Evolutionary conservation across 2,329 filamentous ascomycete species (phyloP), one percentile per base, ranked within the genome.

Genomic region (Alternaria solani): DNA sequence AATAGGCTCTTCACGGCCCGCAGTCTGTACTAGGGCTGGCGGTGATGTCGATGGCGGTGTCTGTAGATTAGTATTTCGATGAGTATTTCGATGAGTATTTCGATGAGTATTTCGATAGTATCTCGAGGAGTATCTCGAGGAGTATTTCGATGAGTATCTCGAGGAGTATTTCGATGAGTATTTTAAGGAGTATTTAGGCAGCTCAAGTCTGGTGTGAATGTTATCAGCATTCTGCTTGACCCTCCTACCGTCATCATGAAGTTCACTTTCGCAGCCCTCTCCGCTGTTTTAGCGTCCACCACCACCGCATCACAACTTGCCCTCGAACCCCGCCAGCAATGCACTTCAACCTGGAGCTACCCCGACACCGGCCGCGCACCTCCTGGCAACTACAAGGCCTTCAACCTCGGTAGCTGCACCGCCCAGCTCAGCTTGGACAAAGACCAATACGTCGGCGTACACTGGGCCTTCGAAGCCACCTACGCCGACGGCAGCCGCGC

Each of bases 401-500:
- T 62, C 49, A 46, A 62, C 12, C 43, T 62, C 14, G 36, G 18
- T 16, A 28, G 55, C 39, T 62, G 55, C 38, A 49, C 55, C 9
- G 48, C 49, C 1, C 59, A 62, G 55, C 49, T 62, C 26, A 55
- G n/a, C 26, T 59, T 62, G 26, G 25, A 43, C 41, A 62, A 62
- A 51, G 55, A 62, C 36, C 59, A 36, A 38, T 62, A 62, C 49
- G 42, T 62, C 3, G 36, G 42, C 28, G 55, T 62, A n/a, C 44
- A 46, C 47, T 62, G 55, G 59, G 51, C 42, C 9, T 62, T 59
- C n/a, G 59, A 62, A 51, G 55, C 59, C 18, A 59, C 49, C 2
- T 62, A 62, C 18, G 48, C 55, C 6, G 59, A 62, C 11, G 59
- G 59, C 7, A 59, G 48, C 8, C 49, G 55, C 4, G 7, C 28